phyloP scores from a whole-genome alignment of 257 asterid species.

The Solanum boliviense region DNA sequence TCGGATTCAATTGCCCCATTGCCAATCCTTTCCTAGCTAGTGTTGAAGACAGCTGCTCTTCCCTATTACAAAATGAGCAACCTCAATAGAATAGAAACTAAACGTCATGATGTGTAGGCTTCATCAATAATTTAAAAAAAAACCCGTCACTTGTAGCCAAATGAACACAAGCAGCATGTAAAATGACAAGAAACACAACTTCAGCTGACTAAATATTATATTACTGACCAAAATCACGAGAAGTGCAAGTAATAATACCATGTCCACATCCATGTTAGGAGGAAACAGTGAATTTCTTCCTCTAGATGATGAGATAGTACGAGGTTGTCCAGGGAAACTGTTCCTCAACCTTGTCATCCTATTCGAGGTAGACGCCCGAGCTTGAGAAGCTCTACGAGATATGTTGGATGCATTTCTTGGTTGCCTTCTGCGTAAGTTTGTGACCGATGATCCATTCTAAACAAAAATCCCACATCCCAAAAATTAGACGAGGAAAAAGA shows the following conservation, averaged over 20 bases:
- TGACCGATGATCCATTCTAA: slow-evolving; percentile 36
- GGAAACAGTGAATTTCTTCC: slow-evolving; percentile 46
- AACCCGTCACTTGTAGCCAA: neutral
- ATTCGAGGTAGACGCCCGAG: slow-evolving; percentile 31
- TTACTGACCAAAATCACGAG: neutral
- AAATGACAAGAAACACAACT: neutral
- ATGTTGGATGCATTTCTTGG: slow-evolving; percentile 25
- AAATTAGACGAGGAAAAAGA: neutral
- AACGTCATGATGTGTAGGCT: neutral
- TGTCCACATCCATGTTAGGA: slow-evolving; percentile 66
- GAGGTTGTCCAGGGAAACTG: slow-evolving; percentile 68
- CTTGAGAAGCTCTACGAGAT: slow-evolving; percentile 35
- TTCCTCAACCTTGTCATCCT: slow-evolving; percentile 59
- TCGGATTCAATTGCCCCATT: neutral
- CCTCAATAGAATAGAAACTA: neutral
- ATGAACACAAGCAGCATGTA: neutral
- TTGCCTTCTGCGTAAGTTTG: slow-evolving; percentile 34
- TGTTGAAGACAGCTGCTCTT: neutral
- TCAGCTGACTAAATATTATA: neutral
- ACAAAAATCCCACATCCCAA: neutral
- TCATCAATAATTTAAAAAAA: neutral
- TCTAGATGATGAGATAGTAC: slow-evolving; percentile 23
- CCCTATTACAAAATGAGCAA: neutral
- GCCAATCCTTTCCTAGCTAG: neutral
- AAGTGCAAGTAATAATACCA: slow-evolving; percentile 31